Evolutionary conservation across 345 rosid genomes (phyloP).

Genomic region (Adansonia digitata): DNA sequence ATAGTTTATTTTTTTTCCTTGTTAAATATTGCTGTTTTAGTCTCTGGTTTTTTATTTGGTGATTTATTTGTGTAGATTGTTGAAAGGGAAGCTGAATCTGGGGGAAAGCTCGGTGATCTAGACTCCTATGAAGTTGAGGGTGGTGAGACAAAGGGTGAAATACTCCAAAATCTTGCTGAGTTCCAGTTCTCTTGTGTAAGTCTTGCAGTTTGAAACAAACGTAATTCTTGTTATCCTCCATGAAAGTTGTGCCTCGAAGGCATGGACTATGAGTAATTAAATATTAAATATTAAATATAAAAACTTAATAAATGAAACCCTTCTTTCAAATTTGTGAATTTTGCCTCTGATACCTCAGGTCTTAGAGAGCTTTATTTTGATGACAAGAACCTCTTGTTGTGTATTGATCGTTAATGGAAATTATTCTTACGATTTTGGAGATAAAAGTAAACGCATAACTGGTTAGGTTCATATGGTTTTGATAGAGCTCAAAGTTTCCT

Average conservation of each 20-base stretch:
- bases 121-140: constrained; percentile 98
- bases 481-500: background rate
- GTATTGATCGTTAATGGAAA: background rate
- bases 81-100: constrained; percentile 82
- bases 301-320: background rate
- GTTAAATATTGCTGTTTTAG: constrained; percentile 7
- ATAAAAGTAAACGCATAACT: background rate
- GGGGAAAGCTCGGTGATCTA: constrained; percentile 85
- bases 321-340: background rate
- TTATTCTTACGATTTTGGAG: background rate
- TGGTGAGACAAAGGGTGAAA: constrained; percentile 85
- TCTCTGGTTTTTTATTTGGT: constrained; percentile 1
- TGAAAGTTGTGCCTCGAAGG: background rate
- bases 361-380: background rate
- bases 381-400: background rate
- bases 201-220: background rate
- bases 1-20: background rate
- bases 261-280: background rate
- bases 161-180: constrained; percentile 87
- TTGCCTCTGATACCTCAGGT: background rate
- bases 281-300: too few species aligned
- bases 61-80: constrained; percentile 43
- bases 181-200: constrained; percentile 99
- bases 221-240: background rate
- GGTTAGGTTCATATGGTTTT: background rate